These are phyloP conservation scores for Eremochloa ophiuroides DNA, from an alignment of 176 grass and related monocot species.

Conservation along the genomic window DNA sequence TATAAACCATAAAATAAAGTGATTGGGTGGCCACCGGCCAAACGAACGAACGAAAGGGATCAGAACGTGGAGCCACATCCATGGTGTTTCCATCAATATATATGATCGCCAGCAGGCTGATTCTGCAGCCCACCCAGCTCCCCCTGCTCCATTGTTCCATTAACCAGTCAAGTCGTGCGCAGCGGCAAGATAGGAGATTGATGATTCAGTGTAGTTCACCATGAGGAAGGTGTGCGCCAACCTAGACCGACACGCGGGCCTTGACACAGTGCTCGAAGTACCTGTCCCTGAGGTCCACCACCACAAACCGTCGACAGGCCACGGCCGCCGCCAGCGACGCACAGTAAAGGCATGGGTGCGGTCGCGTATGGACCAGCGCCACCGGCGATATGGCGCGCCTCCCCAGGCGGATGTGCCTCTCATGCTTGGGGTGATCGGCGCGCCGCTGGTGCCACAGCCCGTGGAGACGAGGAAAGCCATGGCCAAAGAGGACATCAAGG, in stretches of 20 bases:
- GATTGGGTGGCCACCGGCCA: not conserved
- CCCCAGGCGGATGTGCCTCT: constrained; percentile 54
- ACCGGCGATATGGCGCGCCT: not conserved
- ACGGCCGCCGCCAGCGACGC: constrained; percentile 20
- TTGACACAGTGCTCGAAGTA: constrained; percentile 91
- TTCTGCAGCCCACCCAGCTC: not conserved
- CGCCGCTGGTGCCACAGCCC: constrained; percentile 71
- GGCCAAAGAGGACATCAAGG: constrained; percentile 29
- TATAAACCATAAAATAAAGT: not conserved
- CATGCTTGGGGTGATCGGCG: constrained; percentile 81
- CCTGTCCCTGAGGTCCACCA: constrained; percentile 49
- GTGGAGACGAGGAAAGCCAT: constrained; percentile 36
- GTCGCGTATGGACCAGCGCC: constrained; percentile 30
- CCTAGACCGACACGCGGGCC: constrained; percentile 56
- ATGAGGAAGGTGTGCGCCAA: constrained; percentile 91
- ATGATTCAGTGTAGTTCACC: not conserved
- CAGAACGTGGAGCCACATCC: constrained; percentile 36
- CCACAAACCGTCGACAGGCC: constrained; percentile 22
- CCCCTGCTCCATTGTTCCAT: not conserved
- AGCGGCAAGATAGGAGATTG: not conserved
- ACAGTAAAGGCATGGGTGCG: constrained; percentile 75
- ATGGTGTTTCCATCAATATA: constrained; percentile 9
- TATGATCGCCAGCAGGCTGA: not conserved
- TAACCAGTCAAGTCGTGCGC: not conserved
- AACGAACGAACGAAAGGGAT: not conserved